These are phyloP conservation scores for Proteromonas lacertae DNA, from an alignment of 352 stramenopile genomes.

Conservation along the genomic window DNA sequence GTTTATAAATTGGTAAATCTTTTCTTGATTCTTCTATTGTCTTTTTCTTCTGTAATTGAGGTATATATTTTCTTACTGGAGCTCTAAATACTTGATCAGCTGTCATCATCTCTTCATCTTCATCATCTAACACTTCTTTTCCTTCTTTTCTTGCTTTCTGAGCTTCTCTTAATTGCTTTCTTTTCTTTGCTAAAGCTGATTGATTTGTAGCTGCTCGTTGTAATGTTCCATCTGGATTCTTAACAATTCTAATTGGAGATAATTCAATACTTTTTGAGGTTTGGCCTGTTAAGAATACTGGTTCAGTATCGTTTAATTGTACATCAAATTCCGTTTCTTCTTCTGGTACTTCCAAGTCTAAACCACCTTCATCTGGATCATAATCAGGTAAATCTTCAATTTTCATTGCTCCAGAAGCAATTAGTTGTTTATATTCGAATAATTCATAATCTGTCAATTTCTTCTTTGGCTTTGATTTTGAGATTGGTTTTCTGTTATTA, in stretches of 20 bases:
- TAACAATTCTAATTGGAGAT: constrained; percentile 84
- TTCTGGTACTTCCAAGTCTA: constrained; percentile 14
- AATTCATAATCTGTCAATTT: constrained; percentile 73
- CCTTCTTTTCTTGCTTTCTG: constrained; percentile 83
- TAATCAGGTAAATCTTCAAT: constrained; percentile 88
- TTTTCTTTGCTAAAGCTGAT: constrained; percentile 70
- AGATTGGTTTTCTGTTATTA: too few species aligned
- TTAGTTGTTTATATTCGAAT: constrained; percentile 84
- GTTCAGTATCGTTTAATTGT: constrained; percentile 79
- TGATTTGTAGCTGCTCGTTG: constrained; percentile 83
- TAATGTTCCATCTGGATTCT: constrained; percentile 91
- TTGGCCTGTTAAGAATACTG: constrained; percentile 74
- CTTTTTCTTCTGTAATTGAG: constrained; percentile 75
- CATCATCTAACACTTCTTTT: constrained; percentile 88
- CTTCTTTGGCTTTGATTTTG: too few species aligned
- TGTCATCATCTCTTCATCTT: constrained; percentile 66
- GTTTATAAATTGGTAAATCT: constrained; percentile 68
- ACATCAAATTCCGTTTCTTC: constrained; percentile 26
- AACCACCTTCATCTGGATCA: constrained; percentile 58
- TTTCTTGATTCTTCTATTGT: constrained; percentile 79
- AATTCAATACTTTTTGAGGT: constrained; percentile 41
- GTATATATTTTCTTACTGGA: too few species aligned
- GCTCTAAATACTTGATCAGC: too few species aligned
- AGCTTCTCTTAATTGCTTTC: constrained; percentile 68
- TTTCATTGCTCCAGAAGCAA: constrained; percentile 80